Percentiles rank a stretch among this genome's conserved stretches.
Conservation (phyloP, 371 early-diverging fungal species). For the Dichotomocladium elegans region DNA sequence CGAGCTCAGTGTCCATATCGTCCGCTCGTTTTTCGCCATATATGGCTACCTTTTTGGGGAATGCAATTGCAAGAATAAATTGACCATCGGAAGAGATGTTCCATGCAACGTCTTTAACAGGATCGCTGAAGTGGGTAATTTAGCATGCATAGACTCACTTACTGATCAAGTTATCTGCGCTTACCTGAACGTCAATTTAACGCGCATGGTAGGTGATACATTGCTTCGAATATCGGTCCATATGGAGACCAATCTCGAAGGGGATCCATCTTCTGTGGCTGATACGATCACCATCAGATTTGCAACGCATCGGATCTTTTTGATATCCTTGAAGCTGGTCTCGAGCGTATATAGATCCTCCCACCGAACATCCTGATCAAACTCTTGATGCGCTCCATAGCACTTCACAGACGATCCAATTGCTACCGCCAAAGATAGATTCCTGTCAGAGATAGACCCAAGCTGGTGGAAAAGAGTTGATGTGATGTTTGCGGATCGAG, state of each 20-base stretch:
- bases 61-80: constrained; percentile 63
- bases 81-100: constrained; percentile 71
- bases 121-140: constrained; percentile 10
- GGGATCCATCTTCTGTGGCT: constrained; percentile 4
- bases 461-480: constrained; percentile 6
- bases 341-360: constrained; percentile 19
- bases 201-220: constrained; percentile 18
- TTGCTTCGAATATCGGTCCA: constrained; percentile 34
- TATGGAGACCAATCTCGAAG: constrained; percentile 16
- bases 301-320: constrained; percentile 8
- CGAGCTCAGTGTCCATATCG: constrained; percentile 7
- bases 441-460: neutral
- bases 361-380: constrained; percentile 15
- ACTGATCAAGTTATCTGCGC: neutral
- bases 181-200: constrained; percentile 24
- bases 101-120: constrained; percentile 63
- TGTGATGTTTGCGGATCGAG: constrained; percentile 6
- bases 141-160: neutral
- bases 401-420: constrained; percentile 4
- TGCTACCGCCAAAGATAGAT: neutral
- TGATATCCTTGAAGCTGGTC: constrained; percentile 6
- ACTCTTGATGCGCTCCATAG: neutral
- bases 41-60: constrained; percentile 37
- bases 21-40: constrained; percentile 48
- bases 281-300: constrained; percentile 17